phyloP scores from a whole-genome alignment of 768 basidiomycete species.

The Termitomyces sp. region DNA sequence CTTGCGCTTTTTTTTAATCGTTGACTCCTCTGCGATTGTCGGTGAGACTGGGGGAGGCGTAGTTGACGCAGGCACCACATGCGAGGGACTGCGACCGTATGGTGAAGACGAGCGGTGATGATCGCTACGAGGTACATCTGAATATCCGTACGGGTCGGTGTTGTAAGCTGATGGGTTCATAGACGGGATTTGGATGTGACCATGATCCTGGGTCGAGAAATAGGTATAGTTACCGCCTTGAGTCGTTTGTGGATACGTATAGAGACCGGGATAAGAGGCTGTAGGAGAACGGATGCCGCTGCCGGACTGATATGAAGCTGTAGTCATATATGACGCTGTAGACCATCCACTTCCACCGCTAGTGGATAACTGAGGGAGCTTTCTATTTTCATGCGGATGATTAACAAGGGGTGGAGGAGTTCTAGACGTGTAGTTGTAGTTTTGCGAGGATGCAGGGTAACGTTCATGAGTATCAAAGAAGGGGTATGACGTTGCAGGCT shows the following conservation, averaged over 20 bases:
- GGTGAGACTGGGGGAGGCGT: constrained; percentile 47
- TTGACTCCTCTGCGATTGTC: constrained; percentile 51
- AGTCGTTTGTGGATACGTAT: constrained; percentile 36
- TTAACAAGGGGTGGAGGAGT: constrained; percentile 43
- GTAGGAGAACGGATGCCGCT: constrained; percentile 56
- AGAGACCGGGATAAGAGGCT: constrained; percentile 53
- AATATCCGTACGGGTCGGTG: constrained; percentile 25
- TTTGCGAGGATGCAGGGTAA: constrained; percentile 42
- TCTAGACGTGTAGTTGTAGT: constrained; percentile 42
- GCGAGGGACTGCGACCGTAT: constrained; percentile 35
- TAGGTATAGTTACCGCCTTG: constrained; percentile 37
- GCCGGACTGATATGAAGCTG: constrained; percentile 15
- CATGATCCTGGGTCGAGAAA: constrained; percentile 27
- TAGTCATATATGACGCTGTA: constrained; percentile 29
- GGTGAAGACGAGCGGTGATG: constrained; percentile 39
- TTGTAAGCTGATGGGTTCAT: constrained; percentile 25
- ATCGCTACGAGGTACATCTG: constrained; percentile 25
- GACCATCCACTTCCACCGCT: constrained; percentile 41
- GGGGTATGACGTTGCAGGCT: constrained; percentile 38
- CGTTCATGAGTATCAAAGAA: constrained; percentile 59
- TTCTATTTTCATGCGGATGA: constrained; percentile 44
- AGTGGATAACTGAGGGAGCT: constrained; percentile 52
- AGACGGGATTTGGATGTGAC: constrained; percentile 19
- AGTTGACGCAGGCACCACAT: constrained; percentile 34
- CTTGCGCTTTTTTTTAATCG: constrained; percentile 85